Evolutionary conservation across 2,329 filamentous ascomycete genomes (phyloP), one percentile per base, ranked within the genome.

Genomic region (Coniosporium tulheliwenetii): DNA sequence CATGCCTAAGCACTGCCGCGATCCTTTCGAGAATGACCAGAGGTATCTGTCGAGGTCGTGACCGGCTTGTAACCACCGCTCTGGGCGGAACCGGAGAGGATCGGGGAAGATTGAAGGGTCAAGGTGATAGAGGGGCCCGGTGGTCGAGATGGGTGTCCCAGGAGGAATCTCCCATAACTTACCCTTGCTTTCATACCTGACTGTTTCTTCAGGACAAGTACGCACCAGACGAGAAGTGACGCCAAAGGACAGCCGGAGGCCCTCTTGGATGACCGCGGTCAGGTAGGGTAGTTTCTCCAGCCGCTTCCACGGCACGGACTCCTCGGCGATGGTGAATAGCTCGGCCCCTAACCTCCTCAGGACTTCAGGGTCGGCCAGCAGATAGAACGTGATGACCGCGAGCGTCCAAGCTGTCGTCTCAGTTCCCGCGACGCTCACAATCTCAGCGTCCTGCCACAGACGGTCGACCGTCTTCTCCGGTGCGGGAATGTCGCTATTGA

Each of bases 201-300:
- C 19, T 26, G 7, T 26, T 26, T 26, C 19, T 3, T 51, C 41
- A 2, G 58, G 58, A 5, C 58, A 53, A 5, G 58, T 51, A 15
- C 59, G 49, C 10, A 57, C 54, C 15, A 64, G 51, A 9, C 55
- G 50, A 5, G 55, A 55, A 19, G 48, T 41, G 19, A 59, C 53
- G 19, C 55, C 57, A 41, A 51, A 59, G 5, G 56, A 58, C 3
- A 59, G 36, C 51, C 62, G 51, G 10, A 62, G 46, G 10, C 46
- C 56, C 46, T 62, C 58, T 40, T 61, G 60, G 37, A 62, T 52
- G 5, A 61, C 52, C 10, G 41, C 56, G 36, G 52, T 57, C 51
- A 62, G 39, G 39, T 56, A 61, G 5, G 58, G 56, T 10, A 63
- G 43, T 41, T 53, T 57, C 41, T 62, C 60, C 16, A 62, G 46